These are phyloP conservation scores for Barnettozyma wickerhamii DNA, from an alignment of 805 yeast genomes.

Conservation along the genomic window DNA sequence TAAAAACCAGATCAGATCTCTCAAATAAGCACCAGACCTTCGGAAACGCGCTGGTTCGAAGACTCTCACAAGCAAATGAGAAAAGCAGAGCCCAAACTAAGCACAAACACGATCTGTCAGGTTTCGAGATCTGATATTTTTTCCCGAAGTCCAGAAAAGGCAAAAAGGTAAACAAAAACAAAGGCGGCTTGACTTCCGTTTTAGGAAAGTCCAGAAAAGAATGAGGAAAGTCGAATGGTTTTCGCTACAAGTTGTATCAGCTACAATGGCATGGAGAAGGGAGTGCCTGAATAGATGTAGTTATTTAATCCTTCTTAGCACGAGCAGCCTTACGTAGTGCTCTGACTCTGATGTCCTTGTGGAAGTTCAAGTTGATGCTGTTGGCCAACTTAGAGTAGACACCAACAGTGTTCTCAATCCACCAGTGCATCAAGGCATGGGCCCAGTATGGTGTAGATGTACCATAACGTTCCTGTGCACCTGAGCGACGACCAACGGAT, in stretches of 20 bases:
- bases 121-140: conserved; percentile 1
- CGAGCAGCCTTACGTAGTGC: conserved; percentile 74
- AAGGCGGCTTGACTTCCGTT: conserved; percentile 10
- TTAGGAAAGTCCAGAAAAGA: conserved; percentile 2
- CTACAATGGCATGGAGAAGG: too few relatives aligned
- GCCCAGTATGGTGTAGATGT: conserved; percentile 91
- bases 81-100: too few relatives aligned
- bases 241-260: neutral
- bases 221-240: neutral
- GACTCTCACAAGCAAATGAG: too few relatives aligned
- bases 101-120: neutral
- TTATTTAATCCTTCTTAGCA: conserved; percentile 24
- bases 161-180: conserved; percentile 13
- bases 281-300: too few relatives aligned
- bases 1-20: too few relatives aligned
- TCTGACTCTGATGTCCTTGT: conserved; percentile 70
- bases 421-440: conserved; percentile 89
- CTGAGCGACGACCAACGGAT: conserved; percentile 76
- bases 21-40: too few relatives aligned
- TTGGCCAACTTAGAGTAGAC: conserved; percentile 72
- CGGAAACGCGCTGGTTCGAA: neutral
- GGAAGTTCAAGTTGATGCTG: conserved; percentile 67
- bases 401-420: conserved; percentile 74
- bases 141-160: conserved; percentile 1
- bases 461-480: conserved; percentile 87